Conservation (phyloP, 176 grass and related monocot species). For the Rhynchospora pubera region DNA sequence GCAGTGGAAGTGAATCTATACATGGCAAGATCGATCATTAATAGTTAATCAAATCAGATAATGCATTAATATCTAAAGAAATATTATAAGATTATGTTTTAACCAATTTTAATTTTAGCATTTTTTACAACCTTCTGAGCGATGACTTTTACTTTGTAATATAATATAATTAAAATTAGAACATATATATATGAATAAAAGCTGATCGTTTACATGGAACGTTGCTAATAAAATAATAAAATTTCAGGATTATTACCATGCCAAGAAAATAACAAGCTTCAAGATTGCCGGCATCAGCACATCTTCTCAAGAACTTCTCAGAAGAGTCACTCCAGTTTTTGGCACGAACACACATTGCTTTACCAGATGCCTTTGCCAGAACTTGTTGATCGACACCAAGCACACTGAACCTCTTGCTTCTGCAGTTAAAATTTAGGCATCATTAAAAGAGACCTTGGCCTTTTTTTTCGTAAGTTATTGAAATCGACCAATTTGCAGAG, state of each 20-base stretch:
- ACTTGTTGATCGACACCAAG: constrained; percentile 37
- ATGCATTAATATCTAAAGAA: no score
- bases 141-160: no score
- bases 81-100: no score
- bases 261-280: constrained; percentile 70
- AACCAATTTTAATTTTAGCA: no score
- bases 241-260: constrained; percentile 40
- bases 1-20: constrained; percentile 76
- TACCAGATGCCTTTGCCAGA: constrained; percentile 35
- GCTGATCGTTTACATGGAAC: not conserved
- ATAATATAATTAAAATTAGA: no score
- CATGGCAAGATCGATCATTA: not conserved
- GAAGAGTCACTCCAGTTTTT: constrained; percentile 45
- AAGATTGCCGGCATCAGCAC: constrained; percentile 56
- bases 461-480: not conserved
- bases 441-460: not conserved
- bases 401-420: constrained; percentile 59
- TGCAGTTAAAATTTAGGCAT: constrained; percentile 17
- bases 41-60: not conserved
- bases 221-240: not conserved
- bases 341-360: constrained; percentile 45
- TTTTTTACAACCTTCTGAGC: no score
- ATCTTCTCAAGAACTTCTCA: constrained; percentile 46
- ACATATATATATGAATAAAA: not conserved
- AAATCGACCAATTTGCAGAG: not conserved